Evolutionary conservation across 352 stramenopile species (phyloP), one percentile per base, ranked within the genome.

Genomic region (Elongisporangium prolatum): DNA sequence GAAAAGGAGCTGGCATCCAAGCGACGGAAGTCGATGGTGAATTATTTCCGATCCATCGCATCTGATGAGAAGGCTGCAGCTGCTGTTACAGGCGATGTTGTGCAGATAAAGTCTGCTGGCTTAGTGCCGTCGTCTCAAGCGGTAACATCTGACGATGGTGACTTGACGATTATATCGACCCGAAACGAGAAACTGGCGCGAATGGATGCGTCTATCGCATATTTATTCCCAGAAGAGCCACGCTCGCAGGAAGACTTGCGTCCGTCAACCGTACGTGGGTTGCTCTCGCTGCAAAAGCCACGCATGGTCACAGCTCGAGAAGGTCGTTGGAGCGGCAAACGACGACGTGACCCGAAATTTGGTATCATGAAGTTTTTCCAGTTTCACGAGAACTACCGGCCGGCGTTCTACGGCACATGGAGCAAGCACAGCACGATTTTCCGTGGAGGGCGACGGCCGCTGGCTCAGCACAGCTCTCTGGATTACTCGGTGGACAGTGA

Each of bases 321-420:
- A 44, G 34, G 34, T 17, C 34, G 56, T n/a, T 93, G 84, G 86
- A 86, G 69, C 53, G 65, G 56, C 44, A 69, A 72, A 8, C 78
- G 77, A 16, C 61, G 73, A 56, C 71, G 81, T 18, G 78, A 95
- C 54, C 50, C 70, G 5, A 81, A 73, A 25, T 67, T 89, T 7
- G 86, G 86, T 3, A 55, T 89, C 16, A 91, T 92, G 79, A 96
- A 96, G 74, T 52, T 96, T 13, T 61, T 96, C 6, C 86, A 96
- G 60, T 96, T 94, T 53, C 72, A 93, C 24, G 86, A 96, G 51
- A 96, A 94, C 68, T 61, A 80, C 28, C 75, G 86, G 7, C 86
- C 86, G 8, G 86, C 84, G 17, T 96, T 88, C 50, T 88, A 85
- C 34, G 86, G 86, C 14, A 96, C 86, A 18, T 91, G 81, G 63